These are phyloP conservation scores for Potentilla sterilis DNA, from an alignment of 306 rosid species.

Conservation along the genomic window DNA sequence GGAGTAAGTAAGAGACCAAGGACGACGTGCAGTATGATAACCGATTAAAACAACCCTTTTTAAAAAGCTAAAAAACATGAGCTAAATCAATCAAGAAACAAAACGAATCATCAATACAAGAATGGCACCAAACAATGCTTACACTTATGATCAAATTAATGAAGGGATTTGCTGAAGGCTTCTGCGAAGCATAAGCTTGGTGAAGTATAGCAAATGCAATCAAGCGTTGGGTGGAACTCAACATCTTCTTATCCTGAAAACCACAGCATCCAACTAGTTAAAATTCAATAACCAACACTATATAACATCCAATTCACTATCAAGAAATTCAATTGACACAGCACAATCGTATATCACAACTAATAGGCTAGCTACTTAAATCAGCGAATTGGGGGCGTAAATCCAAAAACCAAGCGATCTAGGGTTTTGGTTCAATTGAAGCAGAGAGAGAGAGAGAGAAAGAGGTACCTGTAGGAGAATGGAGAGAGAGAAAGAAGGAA, in stretches of 20 bases:
- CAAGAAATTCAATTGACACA: neutral
- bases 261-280: neutral
- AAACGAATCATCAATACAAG: neutral
- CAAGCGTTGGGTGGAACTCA: constrained; percentile 55
- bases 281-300: neutral
- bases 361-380: too few relatives aligned
- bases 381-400: neutral
- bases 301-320: too few relatives aligned
- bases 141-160: constrained; percentile 57
- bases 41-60: neutral
- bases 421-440: constrained; percentile 7
- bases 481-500: constrained; percentile 63
- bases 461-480: constrained; percentile 58
- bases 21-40: too few relatives aligned
- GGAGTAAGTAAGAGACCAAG: neutral
- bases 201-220: constrained; percentile 67
- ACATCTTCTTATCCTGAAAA: constrained; percentile 47
- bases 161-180: constrained; percentile 72
- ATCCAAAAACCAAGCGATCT: neutral
- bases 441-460: neutral
- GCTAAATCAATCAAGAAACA: neutral
- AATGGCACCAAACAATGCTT: constrained; percentile 21
- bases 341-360: too few relatives aligned
- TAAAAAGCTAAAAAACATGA: neutral
- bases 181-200: constrained; percentile 74